Percentiles rank a stretch among this genome's conserved stretches.
Evolutionary conservation across 768 basidiomycete species (phyloP).

Genomic region (Leccinum imitatum): DNA sequence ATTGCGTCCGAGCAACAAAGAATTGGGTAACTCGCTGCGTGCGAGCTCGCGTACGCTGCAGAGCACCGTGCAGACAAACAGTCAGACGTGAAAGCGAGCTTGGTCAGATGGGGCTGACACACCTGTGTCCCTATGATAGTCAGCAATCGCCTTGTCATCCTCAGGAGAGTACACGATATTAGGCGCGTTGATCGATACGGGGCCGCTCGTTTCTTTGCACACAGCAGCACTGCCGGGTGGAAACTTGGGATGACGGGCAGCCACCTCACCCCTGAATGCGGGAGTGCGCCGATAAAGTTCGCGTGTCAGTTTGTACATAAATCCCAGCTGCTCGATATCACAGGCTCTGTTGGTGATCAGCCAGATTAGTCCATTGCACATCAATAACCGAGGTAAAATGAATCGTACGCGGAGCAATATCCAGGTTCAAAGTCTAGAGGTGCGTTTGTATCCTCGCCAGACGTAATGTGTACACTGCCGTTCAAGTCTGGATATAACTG

Average conservation of each 20-base stretch:
- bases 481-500: slow-evolving; percentile 44
- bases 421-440: slow-evolving; percentile 45
- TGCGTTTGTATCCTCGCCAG: slow-evolving; percentile 40
- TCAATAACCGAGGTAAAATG: neutral
- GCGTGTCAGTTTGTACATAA: slow-evolving; percentile 54
- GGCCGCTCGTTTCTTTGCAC: slow-evolving; percentile 16
- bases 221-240: slow-evolving; percentile 27
- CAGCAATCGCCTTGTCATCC: neutral
- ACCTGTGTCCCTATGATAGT: neutral
- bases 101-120: neutral
- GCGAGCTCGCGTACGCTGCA: neutral
- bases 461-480: slow-evolving; percentile 50
- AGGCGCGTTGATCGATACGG: slow-evolving; percentile 11
- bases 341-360: slow-evolving; percentile 18
- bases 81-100: neutral
- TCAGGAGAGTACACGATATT: neutral
- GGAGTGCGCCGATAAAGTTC: slow-evolving; percentile 57
- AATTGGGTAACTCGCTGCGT: neutral
- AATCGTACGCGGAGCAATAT: slow-evolving; percentile 42
- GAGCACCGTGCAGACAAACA: neutral
- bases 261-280: slow-evolving; percentile 22
- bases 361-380: neutral
- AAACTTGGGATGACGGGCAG: slow-evolving; percentile 30
- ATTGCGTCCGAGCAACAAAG: neutral
- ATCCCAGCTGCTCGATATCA: slow-evolving; percentile 46